These are phyloP conservation scores for Jamesozyma lodderae DNA, from an alignment of 805 yeast species.

Conservation along the genomic window DNA sequence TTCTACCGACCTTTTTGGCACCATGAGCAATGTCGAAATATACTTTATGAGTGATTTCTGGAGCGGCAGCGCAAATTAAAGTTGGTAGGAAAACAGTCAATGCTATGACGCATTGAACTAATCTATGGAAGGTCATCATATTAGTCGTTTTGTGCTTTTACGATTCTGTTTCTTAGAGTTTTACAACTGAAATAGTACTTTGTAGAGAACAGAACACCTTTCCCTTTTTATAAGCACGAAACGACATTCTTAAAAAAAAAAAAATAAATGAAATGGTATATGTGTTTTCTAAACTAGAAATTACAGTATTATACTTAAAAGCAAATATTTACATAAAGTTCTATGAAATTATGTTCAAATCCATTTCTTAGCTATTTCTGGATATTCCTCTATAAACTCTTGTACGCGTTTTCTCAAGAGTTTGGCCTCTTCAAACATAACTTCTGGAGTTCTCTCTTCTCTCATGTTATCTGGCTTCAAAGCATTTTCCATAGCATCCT, in stretches of 20 bases:
- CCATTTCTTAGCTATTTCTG: constrained; percentile 7
- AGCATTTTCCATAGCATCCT: constrained; percentile 19
- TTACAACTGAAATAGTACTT: background rate
- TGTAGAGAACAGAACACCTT: no score
- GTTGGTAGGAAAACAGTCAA: background rate
- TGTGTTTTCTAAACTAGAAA: no score
- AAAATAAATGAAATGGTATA: no score
- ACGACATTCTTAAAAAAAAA: no score
- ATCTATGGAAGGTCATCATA: background rate
- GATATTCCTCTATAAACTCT: constrained; percentile 9
- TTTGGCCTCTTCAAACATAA: constrained; percentile 64
- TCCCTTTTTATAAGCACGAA: no score
- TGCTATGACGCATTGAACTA: background rate
- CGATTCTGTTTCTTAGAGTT: background rate
- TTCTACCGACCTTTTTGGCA: constrained; percentile 65
- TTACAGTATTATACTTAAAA: no score
- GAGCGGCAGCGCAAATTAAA: constrained; percentile 8
- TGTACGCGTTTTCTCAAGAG: constrained; percentile 38
- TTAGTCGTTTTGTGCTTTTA: background rate
- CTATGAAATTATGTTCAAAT: no score
- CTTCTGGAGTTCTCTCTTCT: constrained; percentile 46
- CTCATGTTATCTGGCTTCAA: constrained; percentile 45
- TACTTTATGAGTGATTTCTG: constrained; percentile 35
- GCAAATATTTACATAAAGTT: no score
- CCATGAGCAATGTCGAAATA: constrained; percentile 70